Conservation (phyloP, 768 basidiomycete species). For the Pulveroboletus sp. region DNA sequence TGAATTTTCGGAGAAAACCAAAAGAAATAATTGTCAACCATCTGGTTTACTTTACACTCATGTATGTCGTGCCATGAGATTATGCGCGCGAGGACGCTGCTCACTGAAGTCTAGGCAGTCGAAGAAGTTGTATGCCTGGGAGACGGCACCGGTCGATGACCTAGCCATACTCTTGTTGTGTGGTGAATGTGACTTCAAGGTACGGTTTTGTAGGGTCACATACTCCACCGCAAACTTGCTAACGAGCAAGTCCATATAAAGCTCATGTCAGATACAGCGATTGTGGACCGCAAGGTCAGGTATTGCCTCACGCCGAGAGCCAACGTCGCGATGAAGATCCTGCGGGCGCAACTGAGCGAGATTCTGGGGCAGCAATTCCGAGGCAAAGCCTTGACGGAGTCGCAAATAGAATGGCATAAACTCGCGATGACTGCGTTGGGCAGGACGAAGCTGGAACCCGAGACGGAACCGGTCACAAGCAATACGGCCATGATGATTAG, state of each 20-base stretch:
- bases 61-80: constrained; percentile 43
- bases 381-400: constrained; percentile 53
- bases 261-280: constrained; percentile 68
- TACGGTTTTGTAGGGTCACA: constrained; percentile 25
- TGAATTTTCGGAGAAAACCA: constrained; percentile 75
- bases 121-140: constrained; percentile 91
- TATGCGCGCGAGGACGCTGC: constrained; percentile 1
- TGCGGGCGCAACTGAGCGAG: constrained; percentile 61
- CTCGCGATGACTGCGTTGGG: constrained; percentile 63
- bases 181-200: constrained; percentile 90
- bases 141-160: constrained; percentile 87
- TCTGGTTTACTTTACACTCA: constrained; percentile 84
- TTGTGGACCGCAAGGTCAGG: constrained; percentile 84
- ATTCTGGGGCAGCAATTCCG: constrained; percentile 69
- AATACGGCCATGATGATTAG: constrained; percentile 14
- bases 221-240: neutral
- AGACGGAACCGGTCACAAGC: constrained; percentile 15
- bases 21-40: constrained; percentile 73
- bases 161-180: constrained; percentile 78
- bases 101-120: constrained; percentile 65
- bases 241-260: constrained; percentile 28
- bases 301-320: constrained; percentile 69
- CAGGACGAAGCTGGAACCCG: constrained; percentile 40
- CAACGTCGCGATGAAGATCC: constrained; percentile 73
- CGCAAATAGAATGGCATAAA: constrained; percentile 72